phyloP scores from a whole-genome alignment of 768 basidiomycete species.

The Mycena galericulata region DNA sequence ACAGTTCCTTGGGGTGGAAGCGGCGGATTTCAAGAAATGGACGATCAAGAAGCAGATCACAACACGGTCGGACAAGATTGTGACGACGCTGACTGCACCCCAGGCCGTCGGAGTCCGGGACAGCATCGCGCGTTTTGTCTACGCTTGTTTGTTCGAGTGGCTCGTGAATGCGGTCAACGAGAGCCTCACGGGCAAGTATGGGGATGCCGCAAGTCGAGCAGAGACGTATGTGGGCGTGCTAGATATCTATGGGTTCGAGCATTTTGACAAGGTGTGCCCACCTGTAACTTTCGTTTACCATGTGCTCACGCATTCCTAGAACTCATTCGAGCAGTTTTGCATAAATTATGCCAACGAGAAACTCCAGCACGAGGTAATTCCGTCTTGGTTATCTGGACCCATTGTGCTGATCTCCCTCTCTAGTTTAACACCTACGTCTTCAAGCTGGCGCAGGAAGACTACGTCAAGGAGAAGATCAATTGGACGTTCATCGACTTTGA shows the following conservation, averaged over 20 bases:
- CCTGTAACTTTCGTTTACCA: background rate
- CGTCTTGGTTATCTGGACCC: background rate
- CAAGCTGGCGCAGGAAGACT: constrained; percentile 99
- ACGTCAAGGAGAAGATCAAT: constrained; percentile 97
- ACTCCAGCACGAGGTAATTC: constrained; percentile 90
- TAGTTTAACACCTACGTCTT: constrained; percentile 99
- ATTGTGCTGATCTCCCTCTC: constrained; percentile 24
- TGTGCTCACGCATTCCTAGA: constrained; percentile 53
- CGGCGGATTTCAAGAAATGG: constrained; percentile 99
- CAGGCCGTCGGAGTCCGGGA: constrained; percentile 97
- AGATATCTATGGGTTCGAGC: constrained; percentile 98
- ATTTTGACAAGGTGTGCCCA: constrained; percentile 87
- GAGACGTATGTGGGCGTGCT: constrained; percentile 99
- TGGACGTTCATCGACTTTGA: constrained; percentile 99
- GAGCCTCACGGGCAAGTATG: constrained; percentile 92
- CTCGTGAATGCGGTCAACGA: constrained; percentile 97
- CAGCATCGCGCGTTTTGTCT: constrained; percentile 97
- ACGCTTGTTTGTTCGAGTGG: constrained; percentile 99
- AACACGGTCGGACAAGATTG: constrained; percentile 95
- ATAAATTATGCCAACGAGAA: constrained; percentile 99
- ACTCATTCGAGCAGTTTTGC: constrained; percentile 97
- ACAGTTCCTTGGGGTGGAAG: constrained; percentile 88
- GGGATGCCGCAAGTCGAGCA: constrained; percentile 88
- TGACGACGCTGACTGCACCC: constrained; percentile 84
- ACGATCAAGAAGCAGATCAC: constrained; percentile 97